Evolutionary conservation across 2,329 filamentous ascomycete species (phyloP).

Genomic region (Penicillium sp.): DNA sequence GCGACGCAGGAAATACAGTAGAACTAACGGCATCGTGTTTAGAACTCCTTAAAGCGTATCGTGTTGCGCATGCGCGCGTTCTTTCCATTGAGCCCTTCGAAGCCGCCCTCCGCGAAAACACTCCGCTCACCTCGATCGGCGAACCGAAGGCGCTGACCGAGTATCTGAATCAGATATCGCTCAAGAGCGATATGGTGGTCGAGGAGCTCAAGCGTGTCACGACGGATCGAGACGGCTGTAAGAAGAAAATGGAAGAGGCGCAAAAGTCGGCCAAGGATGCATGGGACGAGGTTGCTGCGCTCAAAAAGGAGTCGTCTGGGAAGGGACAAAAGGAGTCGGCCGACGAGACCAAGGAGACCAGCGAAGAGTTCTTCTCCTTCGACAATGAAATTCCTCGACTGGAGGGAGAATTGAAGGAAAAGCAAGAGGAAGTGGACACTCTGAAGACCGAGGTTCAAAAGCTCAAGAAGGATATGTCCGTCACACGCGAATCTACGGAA

Average conservation of each 20-base stretch:
- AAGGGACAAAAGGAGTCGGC: constrained; percentile 11
- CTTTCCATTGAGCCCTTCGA: constrained; percentile 91
- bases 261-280: constrained; percentile 60
- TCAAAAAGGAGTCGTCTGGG: constrained; percentile 40
- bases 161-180: constrained; percentile 79
- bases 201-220: constrained; percentile 87
- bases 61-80: constrained; percentile 81
- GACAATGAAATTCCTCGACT: constrained; percentile 80
- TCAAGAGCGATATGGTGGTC: constrained; percentile 88
- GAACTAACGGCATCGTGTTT: constrained; percentile 8
- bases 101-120: constrained; percentile 83
- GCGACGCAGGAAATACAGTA: not conserved
- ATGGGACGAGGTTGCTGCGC: constrained; percentile 58
- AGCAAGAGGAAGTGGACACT: constrained; percentile 64
- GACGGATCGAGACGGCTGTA: constrained; percentile 72
- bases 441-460: constrained; percentile 65
- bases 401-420: constrained; percentile 68
- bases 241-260: constrained; percentile 67
- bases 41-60: constrained; percentile 89
- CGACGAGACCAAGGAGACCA: constrained; percentile 30
- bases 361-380: constrained; percentile 85
- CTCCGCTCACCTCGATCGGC: constrained; percentile 79
- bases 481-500: constrained; percentile 65
- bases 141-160: constrained; percentile 82
- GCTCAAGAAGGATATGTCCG: constrained; percentile 66